phyloP scores from a whole-genome alignment of 495 filamentous ascomycete genomes.

The Hyaloscypha variabilis region DNA sequence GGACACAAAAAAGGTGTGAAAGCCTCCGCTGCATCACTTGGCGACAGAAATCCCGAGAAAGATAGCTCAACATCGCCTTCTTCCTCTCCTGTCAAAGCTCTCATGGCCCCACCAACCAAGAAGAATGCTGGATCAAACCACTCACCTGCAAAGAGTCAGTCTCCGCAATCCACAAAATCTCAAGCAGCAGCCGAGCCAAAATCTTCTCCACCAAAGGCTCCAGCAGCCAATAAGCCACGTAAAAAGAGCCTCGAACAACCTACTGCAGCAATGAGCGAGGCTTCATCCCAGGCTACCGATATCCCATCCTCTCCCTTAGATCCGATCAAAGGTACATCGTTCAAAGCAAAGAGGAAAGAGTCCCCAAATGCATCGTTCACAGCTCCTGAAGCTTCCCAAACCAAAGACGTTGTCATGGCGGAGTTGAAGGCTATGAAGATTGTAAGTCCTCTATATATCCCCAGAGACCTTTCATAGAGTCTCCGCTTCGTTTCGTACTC shows the following conservation, averaged over 20 bases:
- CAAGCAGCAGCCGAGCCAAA: neutral
- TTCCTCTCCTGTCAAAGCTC: too few species aligned
- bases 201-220: neutral
- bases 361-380: neutral
- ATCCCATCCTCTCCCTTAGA: conserved; percentile 7
- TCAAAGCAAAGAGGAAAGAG: neutral
- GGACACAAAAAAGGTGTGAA: too few species aligned
- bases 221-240: neutral
- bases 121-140: too few species aligned
- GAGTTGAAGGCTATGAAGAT: conserved; percentile 33
- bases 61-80: too few species aligned
- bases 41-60: too few species aligned
- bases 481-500: too few species aligned
- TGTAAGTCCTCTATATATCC: conserved; percentile 17
- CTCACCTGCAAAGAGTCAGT: too few species aligned
- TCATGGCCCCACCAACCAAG: too few species aligned
- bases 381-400: conserved; percentile 7
- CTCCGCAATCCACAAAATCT: too few species aligned
- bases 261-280: neutral
- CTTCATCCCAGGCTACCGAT: neutral
- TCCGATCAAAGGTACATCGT: neutral
- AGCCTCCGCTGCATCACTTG: too few species aligned
- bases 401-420: conserved; percentile 25
- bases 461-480: too few species aligned
- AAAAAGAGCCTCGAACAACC: too few species aligned